Percentiles rank a stretch among this genome's conserved stretches.
Evolutionary conservation across 257 asterid genomes (phyloP).

Genomic region (Ehretia macrophylla): DNA sequence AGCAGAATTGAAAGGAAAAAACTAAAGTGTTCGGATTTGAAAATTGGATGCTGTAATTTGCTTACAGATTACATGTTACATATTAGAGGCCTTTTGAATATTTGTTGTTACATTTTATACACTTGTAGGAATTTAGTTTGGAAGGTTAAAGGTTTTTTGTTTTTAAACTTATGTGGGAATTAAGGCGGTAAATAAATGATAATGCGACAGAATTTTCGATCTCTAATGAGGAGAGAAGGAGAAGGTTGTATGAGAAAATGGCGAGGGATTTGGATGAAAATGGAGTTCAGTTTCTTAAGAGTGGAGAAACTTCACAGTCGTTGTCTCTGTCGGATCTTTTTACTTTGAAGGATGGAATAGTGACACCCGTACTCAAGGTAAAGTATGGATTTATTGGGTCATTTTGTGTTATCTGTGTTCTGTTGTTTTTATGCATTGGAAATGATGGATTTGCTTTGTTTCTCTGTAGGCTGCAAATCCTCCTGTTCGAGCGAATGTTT

Average conservation of each 20-base stretch:
- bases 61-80: too few species aligned
- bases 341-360: constrained; percentile 51
- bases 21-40: too few species aligned
- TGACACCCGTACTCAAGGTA: constrained; percentile 72
- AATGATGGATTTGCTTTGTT: constrained; percentile 15
- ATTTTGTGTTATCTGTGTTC: neutral
- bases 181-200: neutral
- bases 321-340: constrained; percentile 78
- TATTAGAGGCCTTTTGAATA: too few species aligned
- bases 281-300: constrained; percentile 76
- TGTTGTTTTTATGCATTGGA: constrained; percentile 2
- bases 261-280: constrained; percentile 74
- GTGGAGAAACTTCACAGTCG: constrained; percentile 92
- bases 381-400: constrained; percentile 5
- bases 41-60: too few species aligned
- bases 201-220: constrained; percentile 34
- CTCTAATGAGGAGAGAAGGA: constrained; percentile 61
- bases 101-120: too few species aligned
- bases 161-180: neutral
- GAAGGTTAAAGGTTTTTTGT: too few species aligned
- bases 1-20: too few species aligned
- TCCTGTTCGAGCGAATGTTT: constrained; percentile 83
- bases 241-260: constrained; percentile 61
- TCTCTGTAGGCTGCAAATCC: constrained; percentile 68
- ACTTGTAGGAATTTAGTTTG: too few species aligned